phyloP scores from a whole-genome alignment of 2,329 filamentous ascomycete genomes.

The Penicillium occitanis region DNA sequence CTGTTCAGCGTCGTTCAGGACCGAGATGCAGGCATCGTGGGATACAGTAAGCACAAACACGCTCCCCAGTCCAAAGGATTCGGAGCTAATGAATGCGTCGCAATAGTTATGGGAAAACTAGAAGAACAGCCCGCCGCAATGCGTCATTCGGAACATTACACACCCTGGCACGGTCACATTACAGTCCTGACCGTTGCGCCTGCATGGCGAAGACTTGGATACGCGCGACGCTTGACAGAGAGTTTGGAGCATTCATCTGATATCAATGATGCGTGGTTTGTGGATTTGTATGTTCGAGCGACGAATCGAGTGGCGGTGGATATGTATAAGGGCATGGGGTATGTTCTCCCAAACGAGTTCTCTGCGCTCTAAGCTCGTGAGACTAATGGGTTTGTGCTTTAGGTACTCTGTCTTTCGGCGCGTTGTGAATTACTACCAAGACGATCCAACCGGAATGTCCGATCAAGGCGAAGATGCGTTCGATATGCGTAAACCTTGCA shows the following conservation, averaged over 20 bases:
- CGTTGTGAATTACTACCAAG: conserved; percentile 90
- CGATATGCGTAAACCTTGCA: conserved; percentile 93
- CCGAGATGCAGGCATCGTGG: conserved; percentile 81
- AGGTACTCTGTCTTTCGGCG: conserved; percentile 80
- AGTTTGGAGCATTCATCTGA: conserved; percentile 81
- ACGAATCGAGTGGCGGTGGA: conserved; percentile 84
- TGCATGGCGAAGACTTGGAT: conserved; percentile 77
- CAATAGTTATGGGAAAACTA: conserved; percentile 89
- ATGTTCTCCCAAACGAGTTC: conserved; percentile 26
- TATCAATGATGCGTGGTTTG: conserved; percentile 84
- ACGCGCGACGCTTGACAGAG: conserved; percentile 78
- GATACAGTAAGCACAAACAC: conserved; percentile 67
- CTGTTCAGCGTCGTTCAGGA: conserved; percentile 92
- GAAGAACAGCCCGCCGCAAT: conserved; percentile 79
- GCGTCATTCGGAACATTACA: conserved; percentile 78
- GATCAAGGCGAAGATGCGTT: conserved; percentile 76
- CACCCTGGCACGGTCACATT: conserved; percentile 99
- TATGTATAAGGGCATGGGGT: conserved; percentile 89
- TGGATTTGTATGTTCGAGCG: conserved; percentile 88
- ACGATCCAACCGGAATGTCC: conserved; percentile 66
- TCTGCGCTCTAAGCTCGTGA: too few relatives aligned
- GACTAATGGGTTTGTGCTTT: background rate
- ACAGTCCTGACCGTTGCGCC: conserved; percentile 93
- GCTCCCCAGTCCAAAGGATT: background rate
- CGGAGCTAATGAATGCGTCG: background rate